Conservation (phyloP, 257 asterid species). For the Lycium barbarum region DNA sequence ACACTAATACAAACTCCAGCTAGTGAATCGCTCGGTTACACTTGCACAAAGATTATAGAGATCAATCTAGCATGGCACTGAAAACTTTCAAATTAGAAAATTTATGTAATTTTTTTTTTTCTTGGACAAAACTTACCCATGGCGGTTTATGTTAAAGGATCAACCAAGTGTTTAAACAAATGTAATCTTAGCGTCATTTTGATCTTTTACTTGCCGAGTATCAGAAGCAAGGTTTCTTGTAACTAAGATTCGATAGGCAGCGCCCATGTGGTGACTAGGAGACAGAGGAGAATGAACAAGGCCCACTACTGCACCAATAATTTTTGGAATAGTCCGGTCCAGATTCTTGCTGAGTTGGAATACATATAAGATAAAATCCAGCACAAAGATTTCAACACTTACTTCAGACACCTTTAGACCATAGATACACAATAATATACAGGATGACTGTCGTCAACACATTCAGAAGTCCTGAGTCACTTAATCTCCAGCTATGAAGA, state of each 20-base stretch:
- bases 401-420: slow-evolving; percentile 16
- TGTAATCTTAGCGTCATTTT: not conserved
- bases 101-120: not conserved
- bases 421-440: not conserved
- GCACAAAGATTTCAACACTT: slow-evolving; percentile 4
- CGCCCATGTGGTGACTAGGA: slow-evolving; percentile 11
- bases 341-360: slow-evolving; percentile 19
- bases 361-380: slow-evolving; percentile 23
- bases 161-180: not conserved
- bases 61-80: not conserved
- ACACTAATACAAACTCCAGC: not conserved
- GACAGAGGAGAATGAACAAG: slow-evolving; percentile 19
- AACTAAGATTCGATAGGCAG: not conserved
- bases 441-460: not conserved
- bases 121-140: not conserved
- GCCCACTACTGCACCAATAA: not conserved
- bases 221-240: slow-evolving; percentile 15
- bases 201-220: not conserved
- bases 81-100: slow-evolving; percentile 4
- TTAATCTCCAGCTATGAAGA: not conserved
- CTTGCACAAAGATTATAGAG: not conserved
- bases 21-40: not conserved
- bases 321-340: slow-evolving; percentile 10
- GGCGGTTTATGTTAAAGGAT: not conserved
- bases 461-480: not conserved